Evolutionary conservation across 805 yeast species (phyloP).

Genomic region (Lachancea waltii): DNA sequence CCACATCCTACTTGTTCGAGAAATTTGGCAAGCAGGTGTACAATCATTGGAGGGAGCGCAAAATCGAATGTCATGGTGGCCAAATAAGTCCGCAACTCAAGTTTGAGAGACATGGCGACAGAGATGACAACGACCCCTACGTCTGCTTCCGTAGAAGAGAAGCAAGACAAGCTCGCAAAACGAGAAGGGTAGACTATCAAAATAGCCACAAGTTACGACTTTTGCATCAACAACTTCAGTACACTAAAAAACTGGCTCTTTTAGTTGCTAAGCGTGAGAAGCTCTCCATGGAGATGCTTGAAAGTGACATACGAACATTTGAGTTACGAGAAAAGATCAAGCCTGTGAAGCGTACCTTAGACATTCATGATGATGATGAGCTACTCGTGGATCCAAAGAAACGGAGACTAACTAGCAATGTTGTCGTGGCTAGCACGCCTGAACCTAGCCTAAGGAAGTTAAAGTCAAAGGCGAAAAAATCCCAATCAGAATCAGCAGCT

Average conservation of each 20-base stretch:
- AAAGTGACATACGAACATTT: constrained; percentile 61
- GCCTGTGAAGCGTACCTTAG: constrained; percentile 63
- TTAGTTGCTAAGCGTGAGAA: constrained; percentile 65
- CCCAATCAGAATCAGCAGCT: constrained; percentile 8
- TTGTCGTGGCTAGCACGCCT: constrained; percentile 4
- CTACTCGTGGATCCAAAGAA: constrained; percentile 64
- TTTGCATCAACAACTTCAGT: constrained; percentile 67
- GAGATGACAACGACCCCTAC: constrained; percentile 92
- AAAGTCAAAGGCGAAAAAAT: constrained; percentile 2
- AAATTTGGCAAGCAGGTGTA: constrained; percentile 63
- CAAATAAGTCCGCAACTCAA: constrained; percentile 67
- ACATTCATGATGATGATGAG: constrained; percentile 79
- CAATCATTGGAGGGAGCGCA: constrained; percentile 74
- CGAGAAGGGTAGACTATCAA: constrained; percentile 88
- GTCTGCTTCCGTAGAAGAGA: constrained; percentile 94
- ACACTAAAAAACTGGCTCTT: constrained; percentile 63
- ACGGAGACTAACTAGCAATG: constrained; percentile 38
- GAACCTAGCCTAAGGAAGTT: constrained; percentile 5
- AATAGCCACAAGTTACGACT: constrained; percentile 77
- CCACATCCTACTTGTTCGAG: constrained; percentile 44
- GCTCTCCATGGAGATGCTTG: constrained; percentile 46
- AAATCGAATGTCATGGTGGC: constrained; percentile 62
- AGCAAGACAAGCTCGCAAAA: constrained; percentile 90
- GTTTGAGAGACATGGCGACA: constrained; percentile 76
- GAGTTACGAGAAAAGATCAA: constrained; percentile 67